Conservation (phyloP, 2,329 filamentous ascomycete genomes). For the Alternaria sp. region DNA sequence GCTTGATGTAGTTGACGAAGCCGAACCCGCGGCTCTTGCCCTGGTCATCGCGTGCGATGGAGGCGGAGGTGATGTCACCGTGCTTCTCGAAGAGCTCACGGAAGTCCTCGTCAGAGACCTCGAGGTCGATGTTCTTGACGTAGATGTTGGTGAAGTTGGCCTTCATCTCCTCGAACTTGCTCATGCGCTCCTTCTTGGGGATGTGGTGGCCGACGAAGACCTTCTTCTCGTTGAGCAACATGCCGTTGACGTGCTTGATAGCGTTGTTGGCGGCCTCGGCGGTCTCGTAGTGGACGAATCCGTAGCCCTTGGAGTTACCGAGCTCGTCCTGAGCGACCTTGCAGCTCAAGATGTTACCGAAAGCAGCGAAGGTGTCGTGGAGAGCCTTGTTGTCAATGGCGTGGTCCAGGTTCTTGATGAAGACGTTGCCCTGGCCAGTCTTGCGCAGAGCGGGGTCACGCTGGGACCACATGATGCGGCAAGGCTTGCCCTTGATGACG, state of each 20-base stretch:
- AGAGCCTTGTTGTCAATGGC: conserved; percentile 99
- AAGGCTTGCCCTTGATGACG: conserved; percentile 96
- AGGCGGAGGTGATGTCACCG: conserved; percentile 94
- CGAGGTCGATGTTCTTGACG: conserved; percentile 93
- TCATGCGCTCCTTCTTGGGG: conserved; percentile 99
- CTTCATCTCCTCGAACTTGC: conserved; percentile 99
- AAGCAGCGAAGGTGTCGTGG: conserved; percentile 97
- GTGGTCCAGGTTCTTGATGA: conserved; percentile 99
- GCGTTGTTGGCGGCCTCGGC: conserved; percentile 95
- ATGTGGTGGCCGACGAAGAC: conserved; percentile 99
- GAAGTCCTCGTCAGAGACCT: conserved; percentile 93
- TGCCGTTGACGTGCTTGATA: conserved; percentile 99
- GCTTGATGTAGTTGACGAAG: conserved; percentile 94
- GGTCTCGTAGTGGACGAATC: conserved; percentile 99
- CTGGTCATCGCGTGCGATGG: conserved; percentile 85
- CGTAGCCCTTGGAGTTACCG: conserved; percentile 97
- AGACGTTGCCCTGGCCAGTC: conserved; percentile 98
- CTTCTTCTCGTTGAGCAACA: conserved; percentile 99
- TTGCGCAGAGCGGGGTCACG: conserved; percentile 98
- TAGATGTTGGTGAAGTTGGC: conserved; percentile 99
- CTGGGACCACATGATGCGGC: conserved; percentile 99
- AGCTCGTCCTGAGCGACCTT: conserved; percentile 99
- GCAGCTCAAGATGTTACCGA: conserved; percentile 99
- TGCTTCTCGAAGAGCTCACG: conserved; percentile 89
- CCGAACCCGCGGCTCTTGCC: conserved; percentile 96